Conservation (phyloP, 176 grass and related monocot genomes). For the Cenchrus fungigraminus region DNA sequence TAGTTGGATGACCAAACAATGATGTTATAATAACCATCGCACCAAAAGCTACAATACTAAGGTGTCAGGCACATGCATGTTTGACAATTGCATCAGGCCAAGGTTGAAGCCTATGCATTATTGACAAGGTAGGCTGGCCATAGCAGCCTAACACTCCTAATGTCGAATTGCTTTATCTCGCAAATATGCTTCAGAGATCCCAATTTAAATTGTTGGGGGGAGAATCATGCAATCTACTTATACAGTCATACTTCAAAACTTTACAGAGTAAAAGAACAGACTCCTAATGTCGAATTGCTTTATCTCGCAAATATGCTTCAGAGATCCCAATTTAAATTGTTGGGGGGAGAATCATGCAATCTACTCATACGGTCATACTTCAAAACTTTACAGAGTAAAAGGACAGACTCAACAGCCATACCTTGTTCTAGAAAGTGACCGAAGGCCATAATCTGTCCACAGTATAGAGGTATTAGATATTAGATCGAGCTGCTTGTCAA, state of each 20-base stretch:
- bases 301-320: neutral
- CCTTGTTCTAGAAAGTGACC: conserved; percentile 92
- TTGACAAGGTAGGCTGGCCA: neutral
- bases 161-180: neutral
- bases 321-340: neutral
- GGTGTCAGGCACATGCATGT: neutral
- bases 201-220: neutral
- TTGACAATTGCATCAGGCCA: neutral
- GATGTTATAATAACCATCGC: neutral
- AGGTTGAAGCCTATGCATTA: too few relatives aligned
- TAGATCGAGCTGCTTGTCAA: conserved; percentile 83
- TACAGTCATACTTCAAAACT: neutral
- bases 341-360: neutral
- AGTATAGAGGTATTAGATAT: conserved; percentile 84
- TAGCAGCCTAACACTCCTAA: neutral
- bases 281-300: neutral
- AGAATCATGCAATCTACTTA: neutral
- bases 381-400: neutral
- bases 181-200: neutral
- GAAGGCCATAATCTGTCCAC: conserved; percentile 94
- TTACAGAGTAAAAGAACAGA: conserved; percentile 9
- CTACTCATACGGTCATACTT: neutral
- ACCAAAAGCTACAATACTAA: neutral
- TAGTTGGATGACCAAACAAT: conserved; percentile 11
- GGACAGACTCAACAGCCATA: conserved; percentile 33